Evolutionary conservation across 306 rosid genomes (phyloP).

Genomic region (Luffa acutangula): DNA sequence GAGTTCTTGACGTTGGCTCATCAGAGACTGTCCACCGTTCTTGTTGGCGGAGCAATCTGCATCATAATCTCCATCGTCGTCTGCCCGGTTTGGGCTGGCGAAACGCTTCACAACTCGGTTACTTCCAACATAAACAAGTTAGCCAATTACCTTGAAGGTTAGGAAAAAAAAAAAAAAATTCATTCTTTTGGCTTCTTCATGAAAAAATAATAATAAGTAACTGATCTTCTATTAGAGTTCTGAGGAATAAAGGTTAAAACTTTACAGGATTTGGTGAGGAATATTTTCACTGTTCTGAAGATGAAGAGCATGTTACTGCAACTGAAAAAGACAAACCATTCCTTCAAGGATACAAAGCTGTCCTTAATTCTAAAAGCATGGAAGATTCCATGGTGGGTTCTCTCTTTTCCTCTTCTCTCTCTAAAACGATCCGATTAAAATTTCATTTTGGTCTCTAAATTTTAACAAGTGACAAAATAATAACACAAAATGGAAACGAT

Average conservation of each 20-base stretch:
- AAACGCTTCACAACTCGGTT: constrained; percentile 63
- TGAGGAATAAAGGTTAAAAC: neutral
- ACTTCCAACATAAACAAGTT: constrained; percentile 65
- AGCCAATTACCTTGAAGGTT: constrained; percentile 60
- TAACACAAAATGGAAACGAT: no score
- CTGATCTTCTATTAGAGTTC: neutral
- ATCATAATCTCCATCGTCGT: constrained; percentile 43
- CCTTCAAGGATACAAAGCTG: constrained; percentile 50
- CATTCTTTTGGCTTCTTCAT: no score
- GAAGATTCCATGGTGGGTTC: constrained; percentile 59
- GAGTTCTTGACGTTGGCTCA: constrained; percentile 41
- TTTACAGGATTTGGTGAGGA: constrained; percentile 53
- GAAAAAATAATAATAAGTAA: neutral
- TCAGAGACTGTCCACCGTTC: constrained; percentile 55
- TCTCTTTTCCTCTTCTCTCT: neutral
- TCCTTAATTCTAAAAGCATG: constrained; percentile 50
- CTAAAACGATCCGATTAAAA: no score
- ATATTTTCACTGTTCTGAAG: constrained; percentile 35
- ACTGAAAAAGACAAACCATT: constrained; percentile 26
- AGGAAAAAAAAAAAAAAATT: neutral
- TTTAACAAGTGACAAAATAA: no score
- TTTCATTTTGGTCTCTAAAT: no score
- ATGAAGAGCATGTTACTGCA: constrained; percentile 11
- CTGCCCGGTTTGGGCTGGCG: constrained; percentile 91
- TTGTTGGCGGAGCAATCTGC: constrained; percentile 59